Conservation (phyloP, 192 early-diverging fungal species). For the Coemansia sp. region DNA sequence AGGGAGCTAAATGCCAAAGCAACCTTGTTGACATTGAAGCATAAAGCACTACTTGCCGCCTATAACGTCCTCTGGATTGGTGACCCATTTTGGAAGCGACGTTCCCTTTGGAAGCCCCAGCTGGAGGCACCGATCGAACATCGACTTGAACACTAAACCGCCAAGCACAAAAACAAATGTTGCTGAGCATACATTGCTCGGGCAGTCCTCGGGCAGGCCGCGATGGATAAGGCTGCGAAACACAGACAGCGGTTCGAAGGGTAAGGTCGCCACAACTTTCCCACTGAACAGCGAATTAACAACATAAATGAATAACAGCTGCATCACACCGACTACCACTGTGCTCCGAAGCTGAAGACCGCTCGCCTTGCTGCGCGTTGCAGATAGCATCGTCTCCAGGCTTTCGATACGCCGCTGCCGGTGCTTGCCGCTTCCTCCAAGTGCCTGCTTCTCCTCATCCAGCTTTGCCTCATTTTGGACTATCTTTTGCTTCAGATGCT, state of each 20-base stretch:
- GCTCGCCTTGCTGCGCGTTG: conserved; percentile 43
- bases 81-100: conserved; percentile 49
- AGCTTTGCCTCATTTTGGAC: conserved; percentile 38
- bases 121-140: conserved; percentile 46
- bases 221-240: conserved; percentile 48
- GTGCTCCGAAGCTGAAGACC: conserved; percentile 45
- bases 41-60: conserved; percentile 19
- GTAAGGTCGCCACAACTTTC: conserved; percentile 31
- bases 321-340: conserved; percentile 42
- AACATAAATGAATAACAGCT: conserved; percentile 37
- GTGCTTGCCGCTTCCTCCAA: conserved; percentile 32
- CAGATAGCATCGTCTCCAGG: conserved; percentile 41
- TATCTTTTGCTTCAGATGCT: conserved; percentile 45
- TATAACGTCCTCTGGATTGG: conserved; percentile 43
- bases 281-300: conserved; percentile 33
- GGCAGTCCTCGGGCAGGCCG: conserved; percentile 42
- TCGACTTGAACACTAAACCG: conserved; percentile 39
- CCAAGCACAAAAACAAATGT: conserved; percentile 55
- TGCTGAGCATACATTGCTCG: conserved; percentile 45
- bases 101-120: conserved; percentile 50
- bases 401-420: conserved; percentile 49
- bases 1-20: not conserved
- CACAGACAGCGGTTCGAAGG: conserved; percentile 44
- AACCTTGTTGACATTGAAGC: not conserved
- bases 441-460: conserved; percentile 29